phyloP scores from a whole-genome alignment of 2,329 filamentous ascomycete genomes.

The Lachnellula occidentalis region DNA sequence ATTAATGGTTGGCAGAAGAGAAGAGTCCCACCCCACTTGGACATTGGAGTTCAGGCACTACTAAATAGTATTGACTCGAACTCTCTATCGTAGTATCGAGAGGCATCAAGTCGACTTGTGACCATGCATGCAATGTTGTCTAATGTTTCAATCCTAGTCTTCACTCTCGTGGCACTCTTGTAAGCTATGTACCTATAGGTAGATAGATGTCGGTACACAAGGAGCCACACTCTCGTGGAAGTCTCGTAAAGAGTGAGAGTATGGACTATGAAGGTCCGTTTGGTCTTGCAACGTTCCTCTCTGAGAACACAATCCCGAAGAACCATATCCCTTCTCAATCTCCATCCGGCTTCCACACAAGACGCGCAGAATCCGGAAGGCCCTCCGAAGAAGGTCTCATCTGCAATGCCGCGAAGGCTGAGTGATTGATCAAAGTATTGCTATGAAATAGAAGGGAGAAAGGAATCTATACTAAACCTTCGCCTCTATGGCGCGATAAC shows the following conservation, averaged over 20 bases:
- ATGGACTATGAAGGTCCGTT: conserved; percentile 51
- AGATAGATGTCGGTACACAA: conserved; percentile 42
- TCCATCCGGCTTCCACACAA: conserved; percentile 39
- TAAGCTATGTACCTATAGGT: no score
- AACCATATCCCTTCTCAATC: conserved; percentile 33
- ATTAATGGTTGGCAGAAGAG: no score
- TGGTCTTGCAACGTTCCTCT: conserved; percentile 42
- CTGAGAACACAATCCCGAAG: conserved; percentile 31
- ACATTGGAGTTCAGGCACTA: no score
- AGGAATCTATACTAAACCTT: not conserved
- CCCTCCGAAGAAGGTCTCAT: conserved; percentile 41
- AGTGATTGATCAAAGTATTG: conserved; percentile 40
- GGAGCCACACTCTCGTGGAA: conserved; percentile 46
- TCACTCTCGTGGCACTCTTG: no score
- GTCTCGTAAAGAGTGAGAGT: conserved; percentile 40
- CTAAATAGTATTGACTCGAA: no score
- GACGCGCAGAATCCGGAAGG: conserved; percentile 40
- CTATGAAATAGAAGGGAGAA: conserved; percentile 1
- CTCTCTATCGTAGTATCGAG: no score
- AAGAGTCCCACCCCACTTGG: no score
- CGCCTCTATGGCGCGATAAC: no score
- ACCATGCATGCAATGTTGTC: no score
- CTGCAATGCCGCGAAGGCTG: conserved; percentile 34
- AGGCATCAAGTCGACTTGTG: no score
- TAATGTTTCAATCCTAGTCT: no score